Base-by-base conservation (phyloP, 139 green algal genomes). In the Tetratostichococcus sp. region DNA sequence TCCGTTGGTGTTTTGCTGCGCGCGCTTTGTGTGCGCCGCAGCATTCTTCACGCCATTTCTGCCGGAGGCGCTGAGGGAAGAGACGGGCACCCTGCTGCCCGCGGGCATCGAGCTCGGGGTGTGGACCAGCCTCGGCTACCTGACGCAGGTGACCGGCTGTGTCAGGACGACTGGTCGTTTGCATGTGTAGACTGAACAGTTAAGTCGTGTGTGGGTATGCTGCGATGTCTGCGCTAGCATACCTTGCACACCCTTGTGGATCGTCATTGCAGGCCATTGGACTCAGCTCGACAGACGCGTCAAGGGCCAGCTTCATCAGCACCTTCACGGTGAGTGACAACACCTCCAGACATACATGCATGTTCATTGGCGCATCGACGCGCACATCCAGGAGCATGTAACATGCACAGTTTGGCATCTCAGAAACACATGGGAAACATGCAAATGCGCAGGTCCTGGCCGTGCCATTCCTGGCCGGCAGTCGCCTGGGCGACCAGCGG, bases 301-400 rank as follows among this genome's bases (percentile, higher is more conserved):
- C 80, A 0, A 71, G 88, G 26, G 90, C 84, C 22, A 88, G 77
- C 35, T 92, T 97, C 67, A 82, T 97, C 5, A 89, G 79, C 66
- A 90, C 91, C 0, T 92, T 97, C 77, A 96, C 91, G 21, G 74
- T 78, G 69, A 26, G 35, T n/a, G n/a, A n/a, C n/a, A n/a, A n/a
- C n/a, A n/a, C n/a, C n/a, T n/a, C n/a, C n/a, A n/a, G n/a, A n/a
- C n/a, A n/a, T 50, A 50, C 39, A 50, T 50, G 39, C 39, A 50
- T n/a, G n/a, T n/a, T n/a, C n/a, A n/a, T n/a, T n/a, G n/a, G n/a
- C n/a, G n/a, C n/a, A n/a, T n/a, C n/a, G n/a, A n/a, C n/a, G n/a
- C n/a, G n/a, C n/a, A n/a, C n/a, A n/a, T n/a, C n/a, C n/a, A n/a
- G n/a, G n/a, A n/a, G n/a, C n/a, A n/a, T n/a, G n/a, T n/a, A n/a